Percentiles rank a stretch among this genome's conserved stretches.
Evolutionary conservation across 2,329 filamentous ascomycete genomes (phyloP).

Genomic region (Chaetomiaceae sp.): DNA sequence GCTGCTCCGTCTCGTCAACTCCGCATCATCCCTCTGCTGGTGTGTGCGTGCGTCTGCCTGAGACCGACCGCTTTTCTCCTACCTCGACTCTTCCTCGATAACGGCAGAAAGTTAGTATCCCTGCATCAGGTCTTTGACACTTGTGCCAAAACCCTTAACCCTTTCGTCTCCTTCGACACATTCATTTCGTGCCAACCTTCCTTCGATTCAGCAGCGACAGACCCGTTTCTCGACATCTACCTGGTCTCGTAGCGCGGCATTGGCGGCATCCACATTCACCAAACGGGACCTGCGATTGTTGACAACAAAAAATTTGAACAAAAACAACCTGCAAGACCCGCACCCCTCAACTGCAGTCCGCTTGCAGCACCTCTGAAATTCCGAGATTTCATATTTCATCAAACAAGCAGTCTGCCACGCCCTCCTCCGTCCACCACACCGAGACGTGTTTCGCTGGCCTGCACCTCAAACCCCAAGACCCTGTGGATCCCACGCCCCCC

Average conservation of each 20-base stretch:
- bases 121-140: slow-evolving; percentile 2
- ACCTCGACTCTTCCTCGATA: slow-evolving; percentile 7
- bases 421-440: neutral
- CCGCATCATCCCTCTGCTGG: slow-evolving; percentile 17
- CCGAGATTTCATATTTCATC: neutral
- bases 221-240: neutral
- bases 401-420: neutral
- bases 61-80: slow-evolving; percentile 14
- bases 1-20: slow-evolving; percentile 9
- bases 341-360: slow-evolving; percentile 11
- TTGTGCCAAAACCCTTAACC: neutral
- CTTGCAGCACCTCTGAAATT: slow-evolving; percentile 6
- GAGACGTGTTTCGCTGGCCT: slow-evolving; percentile 7
- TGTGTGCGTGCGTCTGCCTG: neutral
- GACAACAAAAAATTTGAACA: slow-evolving; percentile 27
- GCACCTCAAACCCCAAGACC: slow-evolving; percentile 13
- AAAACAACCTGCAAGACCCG: slow-evolving; percentile 24
- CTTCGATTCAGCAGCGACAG: slow-evolving; percentile 3
- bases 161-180: slow-evolving; percentile 19
- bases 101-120: neutral
- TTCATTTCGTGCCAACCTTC: slow-evolving; percentile 17
- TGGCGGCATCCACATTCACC: slow-evolving; percentile 23
- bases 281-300: slow-evolving; percentile 25
- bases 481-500: slow-evolving; percentile 25
- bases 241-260: slow-evolving; percentile 13